These are phyloP conservation scores for Psidium friedrichsthalianum DNA, from an alignment of 345 rosid species.

Conservation along the genomic window DNA sequence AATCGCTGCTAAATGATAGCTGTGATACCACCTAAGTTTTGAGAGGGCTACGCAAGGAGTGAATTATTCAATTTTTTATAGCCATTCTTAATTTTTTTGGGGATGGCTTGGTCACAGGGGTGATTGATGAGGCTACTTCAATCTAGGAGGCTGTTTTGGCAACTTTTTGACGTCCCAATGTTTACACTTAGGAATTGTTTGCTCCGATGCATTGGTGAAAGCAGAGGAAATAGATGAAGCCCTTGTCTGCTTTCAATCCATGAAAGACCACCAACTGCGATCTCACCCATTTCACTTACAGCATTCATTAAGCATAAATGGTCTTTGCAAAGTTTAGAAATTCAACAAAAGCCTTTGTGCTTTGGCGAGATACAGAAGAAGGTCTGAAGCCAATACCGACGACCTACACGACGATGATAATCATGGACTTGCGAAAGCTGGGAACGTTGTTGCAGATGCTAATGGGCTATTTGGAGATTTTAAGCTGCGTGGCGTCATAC, in stretches of 20 bases:
- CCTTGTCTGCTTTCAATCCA: conserved; percentile 67
- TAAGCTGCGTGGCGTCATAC: conserved; percentile 53
- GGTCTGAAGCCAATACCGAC: conserved; percentile 58
- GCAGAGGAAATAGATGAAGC: conserved; percentile 89
- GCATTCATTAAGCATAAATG: conserved; percentile 75
- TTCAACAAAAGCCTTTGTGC: conserved; percentile 93
- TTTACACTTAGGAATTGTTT: conserved; percentile 90
- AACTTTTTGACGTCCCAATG: conserved; percentile 68
- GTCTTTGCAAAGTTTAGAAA: conserved; percentile 79
- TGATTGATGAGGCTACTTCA: too few species aligned
- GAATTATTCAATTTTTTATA: too few species aligned
- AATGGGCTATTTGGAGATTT: conserved; percentile 53
- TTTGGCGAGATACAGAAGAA: conserved; percentile 96
- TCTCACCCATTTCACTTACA: conserved; percentile 66
- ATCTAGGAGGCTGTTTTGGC: too few species aligned
- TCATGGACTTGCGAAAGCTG: conserved; percentile 86
- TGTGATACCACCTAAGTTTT: too few species aligned
- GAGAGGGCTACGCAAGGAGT: too few species aligned
- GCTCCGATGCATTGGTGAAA: conserved; percentile 77
- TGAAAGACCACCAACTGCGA: conserved; percentile 66
- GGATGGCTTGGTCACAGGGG: too few species aligned
- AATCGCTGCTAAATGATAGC: too few species aligned
- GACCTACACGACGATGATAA: conserved; percentile 73
- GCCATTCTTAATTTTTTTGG: too few species aligned
- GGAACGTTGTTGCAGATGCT: conserved; percentile 68